These are phyloP conservation scores for Grammothele lineata DNA, from an alignment of 768 basidiomycete species.

Conservation along the genomic window DNA sequence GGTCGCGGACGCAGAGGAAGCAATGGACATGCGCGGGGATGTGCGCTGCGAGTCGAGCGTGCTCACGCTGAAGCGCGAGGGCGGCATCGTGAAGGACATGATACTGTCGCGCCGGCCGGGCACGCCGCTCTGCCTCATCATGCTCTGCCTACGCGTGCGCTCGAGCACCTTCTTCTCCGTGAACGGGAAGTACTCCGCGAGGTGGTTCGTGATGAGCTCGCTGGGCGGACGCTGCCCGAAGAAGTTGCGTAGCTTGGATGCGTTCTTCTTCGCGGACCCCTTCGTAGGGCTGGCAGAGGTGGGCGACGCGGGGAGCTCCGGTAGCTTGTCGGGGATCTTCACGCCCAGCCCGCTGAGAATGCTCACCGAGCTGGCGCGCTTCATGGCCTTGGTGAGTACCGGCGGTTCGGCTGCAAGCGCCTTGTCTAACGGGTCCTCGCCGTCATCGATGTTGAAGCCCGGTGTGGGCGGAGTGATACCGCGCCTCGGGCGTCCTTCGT, in stretches of 20 bases:
- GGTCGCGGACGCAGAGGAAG: slow-evolving; percentile 7
- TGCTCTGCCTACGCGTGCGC: slow-evolving; percentile 85
- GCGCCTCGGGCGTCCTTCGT: slow-evolving; percentile 38
- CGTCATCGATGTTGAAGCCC: slow-evolving; percentile 44
- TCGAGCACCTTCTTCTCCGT: slow-evolving; percentile 89
- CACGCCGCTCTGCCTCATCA: slow-evolving; percentile 60
- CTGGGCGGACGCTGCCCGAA: slow-evolving; percentile 97
- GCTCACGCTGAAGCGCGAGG: slow-evolving; percentile 55
- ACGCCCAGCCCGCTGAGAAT: slow-evolving; percentile 93
- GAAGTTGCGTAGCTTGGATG: slow-evolving; percentile 86
- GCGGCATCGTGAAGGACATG: slow-evolving; percentile 41
- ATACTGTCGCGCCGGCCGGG: slow-evolving; percentile 46
- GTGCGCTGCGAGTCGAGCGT: slow-evolving; percentile 42
- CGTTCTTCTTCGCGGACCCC: slow-evolving; percentile 21
- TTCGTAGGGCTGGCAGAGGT: slow-evolving; percentile 31
- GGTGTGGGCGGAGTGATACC: slow-evolving; percentile 37
- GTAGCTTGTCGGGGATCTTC: slow-evolving; percentile 64
- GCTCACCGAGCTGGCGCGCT: slow-evolving; percentile 92
- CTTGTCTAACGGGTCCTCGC: slow-evolving; percentile 22
- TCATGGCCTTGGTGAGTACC: slow-evolving; percentile 46
- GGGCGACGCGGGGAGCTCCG: slow-evolving; percentile 42
- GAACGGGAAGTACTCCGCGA: slow-evolving; percentile 93
- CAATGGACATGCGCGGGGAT: slow-evolving; percentile 28
- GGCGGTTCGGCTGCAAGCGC: slow-evolving; percentile 16
- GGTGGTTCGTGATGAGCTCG: slow-evolving; percentile 92